Evolutionary conservation across 179 eudicot genomes (phyloP), one percentile per base, ranked within the genome.

Genomic region (Amaranthus tricolor): DNA sequence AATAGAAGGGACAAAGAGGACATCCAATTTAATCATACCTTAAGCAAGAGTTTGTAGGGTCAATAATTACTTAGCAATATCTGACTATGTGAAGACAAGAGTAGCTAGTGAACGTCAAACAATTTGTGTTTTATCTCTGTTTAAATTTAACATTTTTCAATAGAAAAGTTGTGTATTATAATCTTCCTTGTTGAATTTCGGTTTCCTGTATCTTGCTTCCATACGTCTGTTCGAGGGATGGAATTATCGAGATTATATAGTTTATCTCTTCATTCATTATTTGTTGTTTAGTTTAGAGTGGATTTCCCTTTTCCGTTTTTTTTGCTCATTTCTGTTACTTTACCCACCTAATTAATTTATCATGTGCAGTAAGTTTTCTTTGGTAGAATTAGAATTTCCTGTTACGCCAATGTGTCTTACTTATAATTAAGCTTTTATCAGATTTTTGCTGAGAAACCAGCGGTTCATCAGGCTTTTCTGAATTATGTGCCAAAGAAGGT

Each of bases 401-500:
- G 24, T 55, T n/a, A 60, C 24, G 12, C 44, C 51, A 40, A 19
- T 31, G 7, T 21, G 48, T 69, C 55, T 61, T 74, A 45, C 74
- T 74, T 74, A 51, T 77, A 21, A 31, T 31, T 31, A 53, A 75
- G 2, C 47, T 31, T 72, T 43, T 74, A 56, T 64, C 91, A 95
- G 99, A 95, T 95, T 75, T 95, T 95, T 88, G 98, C 99, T 73
- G 99, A 95, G 85, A 95, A 93, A 78, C 99, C 99, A 68, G 98
- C 96, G 20, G 99, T 95, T 76, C 98, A 95, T 81, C 91, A 85
- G 75, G 98, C 98, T 68, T 93, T 87, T 77, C 74, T 95, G 84
- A 93, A 82, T 58, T 81, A 91, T 82, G 99, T 95, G 63, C 97
- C 98, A 48, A 81, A 66, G 49, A 95, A 86, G 97, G 99, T 93